phyloP scores from a whole-genome alignment of 352 stramenopile species.

The Globisporangium acanthophoron region DNA sequence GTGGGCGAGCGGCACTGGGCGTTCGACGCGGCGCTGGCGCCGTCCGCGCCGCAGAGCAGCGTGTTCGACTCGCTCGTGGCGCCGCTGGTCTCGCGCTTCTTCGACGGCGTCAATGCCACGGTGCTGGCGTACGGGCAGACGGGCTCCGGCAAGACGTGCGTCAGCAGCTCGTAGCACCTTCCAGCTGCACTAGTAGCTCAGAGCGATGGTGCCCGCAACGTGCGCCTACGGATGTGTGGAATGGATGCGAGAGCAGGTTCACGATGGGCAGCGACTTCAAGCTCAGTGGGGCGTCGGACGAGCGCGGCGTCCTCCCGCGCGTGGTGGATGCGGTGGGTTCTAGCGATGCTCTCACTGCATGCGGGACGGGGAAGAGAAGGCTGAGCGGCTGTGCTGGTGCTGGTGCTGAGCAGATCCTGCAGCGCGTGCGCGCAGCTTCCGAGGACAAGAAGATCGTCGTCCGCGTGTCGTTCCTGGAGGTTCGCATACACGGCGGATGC shows the following conservation, averaged over 20 bases:
- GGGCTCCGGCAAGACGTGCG: constrained; percentile 76
- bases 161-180: background rate
- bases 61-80: constrained; percentile 55
- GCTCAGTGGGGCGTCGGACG: constrained; percentile 15
- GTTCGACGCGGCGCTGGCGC: constrained; percentile 76
- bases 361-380: too few relatives aligned
- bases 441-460: constrained; percentile 37
- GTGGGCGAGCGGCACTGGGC: constrained; percentile 49
- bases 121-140: constrained; percentile 95
- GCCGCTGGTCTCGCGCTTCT: constrained; percentile 77
- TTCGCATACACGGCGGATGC: constrained; percentile 2
- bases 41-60: constrained; percentile 17
- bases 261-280: constrained; percentile 92
- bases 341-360: too few relatives aligned
- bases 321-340: constrained; percentile 58
- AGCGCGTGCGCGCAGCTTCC: constrained; percentile 17
- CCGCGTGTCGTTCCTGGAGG: constrained; percentile 75
- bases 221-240: background rate
- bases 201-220: background rate
- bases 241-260: constrained; percentile 63
- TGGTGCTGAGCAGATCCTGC: constrained; percentile 36
- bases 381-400: too few relatives aligned
- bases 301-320: constrained; percentile 78
- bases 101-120: constrained; percentile 94
- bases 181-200: too few relatives aligned